Evolutionary conservation across 805 yeast species (phyloP).

Genomic region (Spathaspora gorwiae): DNA sequence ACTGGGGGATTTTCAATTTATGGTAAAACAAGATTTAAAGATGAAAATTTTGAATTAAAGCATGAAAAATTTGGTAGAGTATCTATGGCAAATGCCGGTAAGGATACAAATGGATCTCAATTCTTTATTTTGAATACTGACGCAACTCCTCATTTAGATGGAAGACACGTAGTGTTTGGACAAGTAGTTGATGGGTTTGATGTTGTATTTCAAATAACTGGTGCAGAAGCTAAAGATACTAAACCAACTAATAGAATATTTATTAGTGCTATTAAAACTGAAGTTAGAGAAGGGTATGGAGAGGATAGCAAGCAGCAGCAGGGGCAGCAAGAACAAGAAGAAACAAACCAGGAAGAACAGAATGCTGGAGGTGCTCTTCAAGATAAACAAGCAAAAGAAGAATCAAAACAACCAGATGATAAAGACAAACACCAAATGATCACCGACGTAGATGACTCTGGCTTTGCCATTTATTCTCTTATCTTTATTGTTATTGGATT

Average conservation of each 20-base stretch:
- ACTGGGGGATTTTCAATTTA: conserved; percentile 83
- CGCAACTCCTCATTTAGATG: conserved; percentile 52
- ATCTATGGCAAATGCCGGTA: conserved; percentile 79
- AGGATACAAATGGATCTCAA: conserved; percentile 44
- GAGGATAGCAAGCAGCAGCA: too few relatives aligned
- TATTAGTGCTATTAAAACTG: conserved; percentile 9
- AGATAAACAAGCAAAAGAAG: too few relatives aligned
- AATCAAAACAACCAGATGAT: too few relatives aligned
- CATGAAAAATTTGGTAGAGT: conserved; percentile 74
- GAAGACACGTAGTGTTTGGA: conserved; percentile 93
- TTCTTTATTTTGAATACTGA: conserved; percentile 36
- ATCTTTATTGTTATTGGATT: too few relatives aligned
- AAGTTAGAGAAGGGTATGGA: background rate
- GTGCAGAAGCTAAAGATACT: conserved; percentile 9
- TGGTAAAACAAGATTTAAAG: conserved; percentile 23
- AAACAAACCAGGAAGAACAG: too few relatives aligned
- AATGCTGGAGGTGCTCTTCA: too few relatives aligned
- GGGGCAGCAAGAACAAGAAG: too few relatives aligned
- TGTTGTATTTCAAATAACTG: conserved; percentile 50
- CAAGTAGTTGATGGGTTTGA: conserved; percentile 84
- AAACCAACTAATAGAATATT: conserved; percentile 15
- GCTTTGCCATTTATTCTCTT: too few relatives aligned
- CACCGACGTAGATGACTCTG: too few relatives aligned
- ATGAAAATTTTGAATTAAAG: conserved; percentile 60
- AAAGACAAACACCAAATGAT: too few relatives aligned